These are phyloP conservation scores for Quercus wislizeni DNA, from an alignment of 306 rosid genomes.

Conservation along the genomic window DNA sequence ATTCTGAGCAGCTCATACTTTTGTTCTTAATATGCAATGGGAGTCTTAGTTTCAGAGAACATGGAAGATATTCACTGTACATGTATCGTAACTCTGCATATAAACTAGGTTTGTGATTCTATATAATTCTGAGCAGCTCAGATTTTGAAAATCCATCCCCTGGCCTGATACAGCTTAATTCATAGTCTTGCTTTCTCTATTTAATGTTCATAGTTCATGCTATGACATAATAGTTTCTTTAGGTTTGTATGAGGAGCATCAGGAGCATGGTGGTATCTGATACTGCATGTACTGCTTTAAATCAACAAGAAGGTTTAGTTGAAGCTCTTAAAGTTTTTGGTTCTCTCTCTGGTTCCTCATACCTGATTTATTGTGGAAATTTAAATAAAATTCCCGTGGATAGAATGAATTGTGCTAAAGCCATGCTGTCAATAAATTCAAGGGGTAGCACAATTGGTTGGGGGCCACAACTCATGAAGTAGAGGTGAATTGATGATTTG, in stretches of 20 bases:
- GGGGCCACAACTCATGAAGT: no score
- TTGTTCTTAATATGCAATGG: not conserved
- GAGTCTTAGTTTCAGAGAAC: not conserved
- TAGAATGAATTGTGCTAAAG: not conserved
- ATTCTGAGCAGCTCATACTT: not conserved
- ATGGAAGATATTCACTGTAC: not conserved
- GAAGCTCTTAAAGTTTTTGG: not conserved
- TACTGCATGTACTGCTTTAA: not conserved
- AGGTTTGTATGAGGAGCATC: not conserved
- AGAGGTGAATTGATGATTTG: not conserved
- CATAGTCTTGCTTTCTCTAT: not conserved
- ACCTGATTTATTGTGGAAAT: not conserved
- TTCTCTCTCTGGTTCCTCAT: not conserved
- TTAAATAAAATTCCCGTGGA: no score
- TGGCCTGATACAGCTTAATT: not conserved
- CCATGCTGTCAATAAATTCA: not conserved
- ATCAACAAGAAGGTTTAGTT: not conserved
- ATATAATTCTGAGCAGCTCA: not conserved
- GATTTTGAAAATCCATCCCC: slow-evolving; percentile 1
- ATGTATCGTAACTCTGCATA: not conserved
- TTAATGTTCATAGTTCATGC: not conserved
- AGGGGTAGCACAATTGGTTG: no score
- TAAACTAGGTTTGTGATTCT: not conserved
- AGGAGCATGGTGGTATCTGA: not conserved
- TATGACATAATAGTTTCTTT: not conserved